phyloP scores from a whole-genome alignment of 495 filamentous ascomycete genomes.

The Talaromyces borbonicus region DNA sequence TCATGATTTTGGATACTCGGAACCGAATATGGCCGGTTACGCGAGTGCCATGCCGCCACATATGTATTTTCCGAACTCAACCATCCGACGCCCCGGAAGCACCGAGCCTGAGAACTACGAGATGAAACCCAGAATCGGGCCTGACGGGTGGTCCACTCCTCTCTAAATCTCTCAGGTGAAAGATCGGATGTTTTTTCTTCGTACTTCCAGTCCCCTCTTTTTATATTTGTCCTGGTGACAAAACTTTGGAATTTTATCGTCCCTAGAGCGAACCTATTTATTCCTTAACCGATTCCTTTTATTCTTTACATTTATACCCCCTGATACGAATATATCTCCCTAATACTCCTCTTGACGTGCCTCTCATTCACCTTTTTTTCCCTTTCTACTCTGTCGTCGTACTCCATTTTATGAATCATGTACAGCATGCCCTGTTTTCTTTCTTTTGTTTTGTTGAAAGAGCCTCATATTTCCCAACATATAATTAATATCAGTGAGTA shows the following conservation, averaged over 20 bases:
- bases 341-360: conserved; percentile 1
- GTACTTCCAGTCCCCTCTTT: neutral
- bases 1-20: conserved; percentile 59
- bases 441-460: conserved; percentile 2
- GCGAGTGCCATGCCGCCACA: conserved; percentile 50
- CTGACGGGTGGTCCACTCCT: conserved; percentile 33
- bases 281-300: neutral
- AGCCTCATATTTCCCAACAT: neutral
- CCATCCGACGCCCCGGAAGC: conserved; percentile 59
- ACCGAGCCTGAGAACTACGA: conserved; percentile 63
- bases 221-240: conserved; percentile 2
- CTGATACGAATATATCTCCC: neutral
- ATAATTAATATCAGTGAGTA: neutral
- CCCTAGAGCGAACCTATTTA: conserved; percentile 4
- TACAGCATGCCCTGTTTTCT: conserved; percentile 3
- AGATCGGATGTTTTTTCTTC: neutral
- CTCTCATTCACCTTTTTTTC: no score
- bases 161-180: conserved; percentile 16
- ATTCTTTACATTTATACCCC: neutral
- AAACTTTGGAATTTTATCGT: neutral
- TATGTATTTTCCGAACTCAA: conserved; percentile 52
- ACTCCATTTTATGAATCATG: conserved; percentile 1
- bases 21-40: conserved; percentile 49
- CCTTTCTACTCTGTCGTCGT: no score
- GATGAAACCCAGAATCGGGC: conserved; percentile 40